phyloP scores from a whole-genome alignment of 495 filamentous ascomycete species.

The Aspergillus haitiensis region DNA sequence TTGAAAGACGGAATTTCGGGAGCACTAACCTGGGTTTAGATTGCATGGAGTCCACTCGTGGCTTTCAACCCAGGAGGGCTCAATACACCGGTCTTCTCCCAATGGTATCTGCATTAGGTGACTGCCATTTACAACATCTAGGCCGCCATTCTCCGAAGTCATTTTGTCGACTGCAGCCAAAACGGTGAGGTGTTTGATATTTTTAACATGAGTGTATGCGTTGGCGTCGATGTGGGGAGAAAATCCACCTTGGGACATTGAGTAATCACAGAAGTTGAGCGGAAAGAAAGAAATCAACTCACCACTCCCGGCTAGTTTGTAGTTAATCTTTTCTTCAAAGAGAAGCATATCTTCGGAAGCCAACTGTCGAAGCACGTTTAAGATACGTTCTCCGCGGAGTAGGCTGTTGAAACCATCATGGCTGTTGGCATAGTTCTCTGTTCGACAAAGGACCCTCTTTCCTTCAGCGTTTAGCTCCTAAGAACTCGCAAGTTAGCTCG shows the following conservation, averaged over 20 bases:
- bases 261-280: background rate
- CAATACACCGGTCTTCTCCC: constrained; percentile 42
- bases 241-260: constrained; percentile 32
- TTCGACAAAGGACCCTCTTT: constrained; percentile 45
- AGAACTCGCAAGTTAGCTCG: background rate
- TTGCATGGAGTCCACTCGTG: constrained; percentile 45
- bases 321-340: constrained; percentile 54
- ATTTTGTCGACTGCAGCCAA: constrained; percentile 45
- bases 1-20: background rate
- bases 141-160: constrained; percentile 41
- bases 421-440: constrained; percentile 48
- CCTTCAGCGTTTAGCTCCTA: constrained; percentile 43
- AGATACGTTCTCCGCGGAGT: constrained; percentile 39
- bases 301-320: constrained; percentile 45
- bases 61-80: constrained; percentile 36
- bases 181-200: constrained; percentile 49
- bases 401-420: constrained; percentile 30
- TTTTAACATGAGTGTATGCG: constrained; percentile 49
- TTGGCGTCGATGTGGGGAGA: constrained; percentile 48
- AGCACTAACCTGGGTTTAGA: constrained; percentile 35
- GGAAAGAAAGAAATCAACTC: background rate
- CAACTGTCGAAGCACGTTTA: constrained; percentile 37
- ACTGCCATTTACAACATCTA: constrained; percentile 47
- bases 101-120: constrained; percentile 43
- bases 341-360: constrained; percentile 47